Base-by-base conservation (phyloP, 495 filamentous ascomycete species). In the Arthonia radiata region DNA sequence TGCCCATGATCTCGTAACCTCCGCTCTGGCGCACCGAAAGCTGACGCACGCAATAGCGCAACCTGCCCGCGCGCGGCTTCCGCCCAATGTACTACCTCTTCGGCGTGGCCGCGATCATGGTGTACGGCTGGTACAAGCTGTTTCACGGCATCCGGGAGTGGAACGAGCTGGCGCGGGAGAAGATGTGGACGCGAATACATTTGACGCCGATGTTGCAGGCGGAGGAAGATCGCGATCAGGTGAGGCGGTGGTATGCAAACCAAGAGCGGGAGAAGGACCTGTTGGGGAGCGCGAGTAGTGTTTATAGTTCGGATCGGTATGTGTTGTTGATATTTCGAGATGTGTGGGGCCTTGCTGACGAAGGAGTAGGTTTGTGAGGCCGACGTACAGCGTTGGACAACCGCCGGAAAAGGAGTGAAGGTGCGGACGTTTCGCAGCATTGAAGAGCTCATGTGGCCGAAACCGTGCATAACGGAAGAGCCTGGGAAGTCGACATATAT, bases 171-270 rank as follows among this genome's bases (percentile, higher is more conserved):
- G 75, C 69, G 28, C 77, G 86, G 24, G 86, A 97, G 43, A 97
- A 97, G 58, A 81, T 92, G 63, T 97, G 86, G 86, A 59, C 71
- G 24, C 72, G 86, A 37, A 82, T 94, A 39, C 65, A 97, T 47
- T 56, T 97, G 26, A 80, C 80, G 43, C 86, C 86, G 17, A 49
- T 86, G 35, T 68, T 97, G 27, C 82, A 93, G 43, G 86, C 86
- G 30, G 86, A 97, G 45, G 76, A 83, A 42, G 86, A 97, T 56
- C 72, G 86, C 25, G 86, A 97, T 54, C 68, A 77, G 43, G 81
- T 89, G 37, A 63, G 86, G 25, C 54, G 82, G 36, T 58, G 80
- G 43, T 66, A 67, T 30, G 86, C 89, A 26, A 75, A 90, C 42
- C 64, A 78, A 58, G 76, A 66, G 30, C 58, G 86, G 23, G 89